Conservation (phyloP, 2,329 filamentous ascomycete genomes). For the Mycosphaerella sp. region DNA sequence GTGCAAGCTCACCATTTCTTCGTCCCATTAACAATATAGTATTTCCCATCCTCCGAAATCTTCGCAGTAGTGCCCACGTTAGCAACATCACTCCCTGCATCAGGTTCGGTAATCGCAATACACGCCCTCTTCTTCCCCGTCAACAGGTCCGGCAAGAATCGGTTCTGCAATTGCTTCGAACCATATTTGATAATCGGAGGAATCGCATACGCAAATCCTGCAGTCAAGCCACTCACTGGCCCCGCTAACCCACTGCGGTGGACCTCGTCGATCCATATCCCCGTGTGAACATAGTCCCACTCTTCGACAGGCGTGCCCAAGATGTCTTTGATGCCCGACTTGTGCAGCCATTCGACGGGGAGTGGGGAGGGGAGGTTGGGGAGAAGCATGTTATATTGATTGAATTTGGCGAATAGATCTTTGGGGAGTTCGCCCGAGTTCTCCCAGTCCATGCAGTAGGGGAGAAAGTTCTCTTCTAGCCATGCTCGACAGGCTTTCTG, state of each 20-base stretch:
- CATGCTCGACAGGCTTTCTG: conserved; percentile 22
- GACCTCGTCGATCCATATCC: conserved; percentile 67
- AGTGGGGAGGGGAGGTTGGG: conserved; percentile 62
- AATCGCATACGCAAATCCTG: conserved; percentile 64
- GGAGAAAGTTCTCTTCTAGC: conserved; percentile 23
- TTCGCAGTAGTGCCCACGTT: conserved; percentile 63
- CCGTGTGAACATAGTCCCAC: conserved; percentile 63
- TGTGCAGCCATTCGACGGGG: conserved; percentile 61
- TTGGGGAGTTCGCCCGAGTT: conserved; percentile 39
- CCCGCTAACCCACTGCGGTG: conserved; percentile 58
- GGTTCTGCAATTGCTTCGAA: conserved; percentile 54
- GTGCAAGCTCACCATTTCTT: conserved; percentile 56
- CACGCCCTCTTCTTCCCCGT: conserved; percentile 61
- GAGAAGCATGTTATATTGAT: conserved; percentile 60
- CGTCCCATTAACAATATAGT: conserved; percentile 64
- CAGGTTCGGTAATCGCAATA: conserved; percentile 72
- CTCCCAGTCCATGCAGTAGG: conserved; percentile 23
- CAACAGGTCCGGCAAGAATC: conserved; percentile 61
- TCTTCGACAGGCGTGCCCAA: conserved; percentile 63
- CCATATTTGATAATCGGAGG: conserved; percentile 66
- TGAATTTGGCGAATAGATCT: conserved; percentile 59
- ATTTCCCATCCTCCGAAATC: conserved; percentile 56
- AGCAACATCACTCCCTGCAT: conserved; percentile 65
- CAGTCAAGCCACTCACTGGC: conserved; percentile 57
- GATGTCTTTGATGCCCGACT: conserved; percentile 58